Base-by-base conservation (phyloP, 2,329 filamentous ascomycete species). In the Ceratocystis alfenasii region DNA sequence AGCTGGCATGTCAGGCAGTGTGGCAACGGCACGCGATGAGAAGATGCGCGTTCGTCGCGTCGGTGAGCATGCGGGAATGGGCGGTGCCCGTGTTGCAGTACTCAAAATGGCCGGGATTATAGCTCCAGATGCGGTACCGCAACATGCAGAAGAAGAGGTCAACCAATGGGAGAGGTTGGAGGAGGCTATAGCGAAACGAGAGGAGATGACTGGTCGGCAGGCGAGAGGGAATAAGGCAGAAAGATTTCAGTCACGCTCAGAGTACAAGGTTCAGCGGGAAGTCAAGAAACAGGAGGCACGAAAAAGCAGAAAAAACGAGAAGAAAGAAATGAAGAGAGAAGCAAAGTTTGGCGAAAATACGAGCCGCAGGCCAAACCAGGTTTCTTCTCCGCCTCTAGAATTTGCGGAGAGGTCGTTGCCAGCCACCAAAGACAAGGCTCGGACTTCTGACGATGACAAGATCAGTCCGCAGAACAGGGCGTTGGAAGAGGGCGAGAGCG, bases 31-130 rank as follows among this genome's bases (percentile, higher is more conserved):
- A 2, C 66, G 68, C 61, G 55, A 66, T 7, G 69, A 70, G 63
- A 68, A 41, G 45, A 33, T 25, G 5, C 64, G 69, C 4, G 55
- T 50, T 17, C 61, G 73, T 5, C 74, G 73, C 25, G 8, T 66
- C n/a, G 62, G 62, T 2, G 65, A 64, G 33, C 50, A 60, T 20
- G 76, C 72, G 3, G 77, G 77, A 3, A 72, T 79, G 65, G 76
- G 75, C 1, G 77, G 75, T 6, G 76, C 75, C 33, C 71, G 76
- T 63, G 69, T 72, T 25, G 76, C 75, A 10, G 74, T 78, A 7
- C 61, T 79, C 33, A 75, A 77, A 60, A 74, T 78, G 72, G 76
- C 76, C 1, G 77, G 76, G 3, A 73, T 77, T 57, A 6, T 68
- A n/a, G 55, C 48, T 8, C 55, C 55, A 6, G 55, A 59, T 57